Percentiles rank a stretch among this genome's conserved stretches.
These are phyloP conservation scores for Pythium graminicola DNA, from an alignment of 352 stramenopile species.

Conservation along the genomic window DNA sequence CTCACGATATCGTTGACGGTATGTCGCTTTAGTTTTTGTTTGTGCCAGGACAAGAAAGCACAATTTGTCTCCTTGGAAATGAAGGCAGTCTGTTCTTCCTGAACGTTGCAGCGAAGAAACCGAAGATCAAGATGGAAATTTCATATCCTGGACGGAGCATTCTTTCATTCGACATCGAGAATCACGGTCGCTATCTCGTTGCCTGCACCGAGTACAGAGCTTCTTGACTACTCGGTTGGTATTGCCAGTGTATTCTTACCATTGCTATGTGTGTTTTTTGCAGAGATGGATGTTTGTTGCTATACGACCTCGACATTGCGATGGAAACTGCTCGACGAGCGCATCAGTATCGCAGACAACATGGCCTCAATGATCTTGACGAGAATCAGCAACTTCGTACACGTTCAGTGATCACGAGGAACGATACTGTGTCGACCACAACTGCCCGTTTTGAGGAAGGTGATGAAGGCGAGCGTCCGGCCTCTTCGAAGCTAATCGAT, in stretches of 20 bases:
- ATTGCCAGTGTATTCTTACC: neutral
- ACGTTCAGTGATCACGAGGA: constrained; percentile 29
- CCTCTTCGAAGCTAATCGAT: constrained; percentile 65
- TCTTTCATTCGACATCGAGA: constrained; percentile 61
- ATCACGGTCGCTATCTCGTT: constrained; percentile 60
- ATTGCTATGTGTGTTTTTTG: neutral
- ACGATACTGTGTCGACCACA: neutral
- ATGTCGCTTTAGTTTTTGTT: constrained; percentile 46
- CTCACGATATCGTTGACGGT: neutral
- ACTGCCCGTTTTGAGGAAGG: neutral
- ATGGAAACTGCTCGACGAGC: constrained; percentile 43
- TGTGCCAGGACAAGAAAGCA: constrained; percentile 45
- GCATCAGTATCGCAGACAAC: constrained; percentile 30
- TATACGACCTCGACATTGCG: constrained; percentile 80
- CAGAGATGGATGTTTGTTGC: constrained; percentile 70
- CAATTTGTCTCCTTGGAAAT: constrained; percentile 61
- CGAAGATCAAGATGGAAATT: constrained; percentile 74
- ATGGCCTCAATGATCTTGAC: constrained; percentile 41
- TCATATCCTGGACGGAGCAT: constrained; percentile 45
- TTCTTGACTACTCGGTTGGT: neutral
- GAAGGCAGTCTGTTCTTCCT: constrained; percentile 70
- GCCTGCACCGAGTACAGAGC: constrained; percentile 48
- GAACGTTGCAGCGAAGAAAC: constrained; percentile 52
- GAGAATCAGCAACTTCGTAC: constrained; percentile 32
- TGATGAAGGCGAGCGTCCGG: constrained; percentile 25